Evolutionary conservation across 2,329 filamentous ascomycete genomes (phyloP), one percentile per base, ranked within the genome.

Genomic region (Zymoseptoria ardabiliae): DNA sequence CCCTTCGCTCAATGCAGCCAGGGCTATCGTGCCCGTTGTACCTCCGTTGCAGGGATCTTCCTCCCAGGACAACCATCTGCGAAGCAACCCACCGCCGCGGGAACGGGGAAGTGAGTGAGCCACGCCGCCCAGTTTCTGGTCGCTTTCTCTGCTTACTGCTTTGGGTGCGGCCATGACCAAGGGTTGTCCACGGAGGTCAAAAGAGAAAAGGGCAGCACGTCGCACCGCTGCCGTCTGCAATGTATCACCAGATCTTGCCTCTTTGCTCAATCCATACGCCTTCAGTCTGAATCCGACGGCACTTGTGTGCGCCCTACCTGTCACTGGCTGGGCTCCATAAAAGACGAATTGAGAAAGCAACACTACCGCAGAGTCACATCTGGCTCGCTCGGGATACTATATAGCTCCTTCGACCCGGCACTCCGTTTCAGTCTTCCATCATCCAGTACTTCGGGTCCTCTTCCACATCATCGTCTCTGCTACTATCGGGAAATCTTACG

Each of bases 61-160:
- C 69, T 70, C 70, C 71, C 68, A 70, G 63, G 64, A 56, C 67
- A 63, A 70, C 74, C 73, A 17, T n/a, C 35, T 45, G 35, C 35
- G 17, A n/a, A 45, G 35, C 72, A 73, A 74, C 74, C 66, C 75
- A 75, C 74, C 70, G 64, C 70, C 74, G 74, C 72, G 74, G 74
- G 72, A 73, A 71, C 75, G 74, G 75, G 71, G 57, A 70, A 67
- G 71, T 45, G 65, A 65, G 59, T 59, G 61, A 66, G 66, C 65
- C 64, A 68, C 66, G 63, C 73, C 72, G 73, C 71, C 74, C 70
- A 69, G 74, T 73, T 68, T 70, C 71, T 72, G 68, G 70, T 73
- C 68, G 35, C 65, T 70, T 70, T 65, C 64, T 70, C 64, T 66
- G 63, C 65, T 69, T 72, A 66, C 67, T 69, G 64, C 59, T 68